Evolutionary conservation across 1,139 yeast genomes (phyloP), one percentile per base, ranked within the genome.

Genomic region (Taphrina communis): DNA sequence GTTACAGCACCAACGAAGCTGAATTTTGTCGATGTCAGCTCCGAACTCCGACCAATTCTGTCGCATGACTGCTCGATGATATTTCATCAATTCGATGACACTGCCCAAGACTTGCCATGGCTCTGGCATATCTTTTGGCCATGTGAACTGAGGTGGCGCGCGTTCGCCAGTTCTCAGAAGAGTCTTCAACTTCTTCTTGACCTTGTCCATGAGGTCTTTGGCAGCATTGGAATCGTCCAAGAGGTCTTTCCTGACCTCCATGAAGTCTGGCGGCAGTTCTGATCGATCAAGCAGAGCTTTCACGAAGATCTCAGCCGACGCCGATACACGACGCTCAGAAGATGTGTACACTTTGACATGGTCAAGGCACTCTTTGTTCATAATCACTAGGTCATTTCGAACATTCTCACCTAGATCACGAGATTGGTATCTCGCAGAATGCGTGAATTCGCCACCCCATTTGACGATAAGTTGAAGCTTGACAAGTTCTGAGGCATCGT

Each of bases 371-470:
- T 88, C 89, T 73, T 90, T 86, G 78, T 95, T 95, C 75, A 95
- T 82, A 70, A 95, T 83, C 76, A 90, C 87, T 75, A 93, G 84
- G 76, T 95, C 97, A 77, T 94, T 97, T 75, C 99, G 86, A 80
- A 89, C 85, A 78, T 93, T 97, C 75, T 94, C 98, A 68, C 99
- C 99, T 31, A 94, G 85, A 79, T 95, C 99, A 41, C 88, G 84
- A 0, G 97, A 96, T 80, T 95, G 99, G 77, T 91, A 90, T 71
- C 88, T 85, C 0, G 99, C 98, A 9, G 98, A 92, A 78, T 95
- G 99, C 0, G 99, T 95, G 9, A 99, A 97, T 78, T 95, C 99
- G 73, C 99, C 99, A 74, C 99, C 99, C 99, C 99, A 95, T 78
- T 95, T 95, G 75, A 94, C 82, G 72, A 94, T 95, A 72, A 95